These are phyloP conservation scores for Diospyros lotus DNA, from an alignment of 148 eudicot genomes.

Conservation along the genomic window DNA sequence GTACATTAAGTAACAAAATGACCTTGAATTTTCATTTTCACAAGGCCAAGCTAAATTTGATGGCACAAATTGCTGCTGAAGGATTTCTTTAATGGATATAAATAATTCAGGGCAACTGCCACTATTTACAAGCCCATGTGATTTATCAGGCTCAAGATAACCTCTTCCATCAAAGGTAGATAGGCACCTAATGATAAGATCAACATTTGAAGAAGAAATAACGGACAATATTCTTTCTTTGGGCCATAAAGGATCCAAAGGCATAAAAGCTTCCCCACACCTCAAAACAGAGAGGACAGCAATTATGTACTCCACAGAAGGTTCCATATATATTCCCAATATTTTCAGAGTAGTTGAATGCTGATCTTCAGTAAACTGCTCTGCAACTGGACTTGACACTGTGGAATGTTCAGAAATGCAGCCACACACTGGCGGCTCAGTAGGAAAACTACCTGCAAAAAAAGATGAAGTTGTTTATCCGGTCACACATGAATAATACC, in stretches of 20 bases:
- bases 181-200: conserved; percentile 51
- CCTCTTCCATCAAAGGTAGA: conserved; percentile 24
- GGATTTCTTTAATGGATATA: conserved; percentile 32
- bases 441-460: conserved; percentile 8
- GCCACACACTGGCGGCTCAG: conserved; percentile 12
- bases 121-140: conserved; percentile 45
- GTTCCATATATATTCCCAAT: conserved; percentile 64
- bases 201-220: conserved; percentile 55
- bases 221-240: conserved; percentile 55
- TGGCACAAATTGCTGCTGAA: conserved; percentile 33
- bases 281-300: conserved; percentile 70
- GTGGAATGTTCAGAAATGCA: conserved; percentile 3
- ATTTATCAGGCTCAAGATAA: conserved; percentile 31
- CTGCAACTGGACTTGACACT: conserved; percentile 4
- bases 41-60: conserved; percentile 57
- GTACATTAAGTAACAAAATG: conserved; percentile 83
- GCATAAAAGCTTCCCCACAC: conserved; percentile 76
- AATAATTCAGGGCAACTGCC: conserved; percentile 39
- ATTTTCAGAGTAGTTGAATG: conserved; percentile 30
- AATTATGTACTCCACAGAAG: conserved; percentile 73
- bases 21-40: conserved; percentile 38
- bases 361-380: conserved; percentile 17
- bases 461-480: background rate
- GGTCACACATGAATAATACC: background rate
- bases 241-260: conserved; percentile 85